Evolutionary conservation across 176 grass and related monocot genomes (phyloP), one percentile per base, ranked within the genome.

Genomic region (Oryza australiensis): DNA sequence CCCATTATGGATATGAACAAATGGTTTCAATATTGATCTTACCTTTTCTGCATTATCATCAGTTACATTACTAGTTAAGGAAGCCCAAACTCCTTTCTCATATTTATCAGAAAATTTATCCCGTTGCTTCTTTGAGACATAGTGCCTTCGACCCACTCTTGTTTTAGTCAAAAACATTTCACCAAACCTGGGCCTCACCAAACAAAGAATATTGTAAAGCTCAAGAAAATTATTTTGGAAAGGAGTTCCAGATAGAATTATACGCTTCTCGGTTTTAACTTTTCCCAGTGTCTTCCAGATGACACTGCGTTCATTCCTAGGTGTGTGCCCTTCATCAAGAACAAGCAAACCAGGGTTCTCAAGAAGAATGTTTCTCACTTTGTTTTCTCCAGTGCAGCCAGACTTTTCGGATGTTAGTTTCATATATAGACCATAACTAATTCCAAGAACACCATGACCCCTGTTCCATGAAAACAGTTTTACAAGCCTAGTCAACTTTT

Each of bases 181-280:
- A 65, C 88, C 90, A 80, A 98, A 98, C 64, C 90, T 88, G 15
- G 92, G 95, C 53, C 92, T 86, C 64, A 94, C 95, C 53, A 98
- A 77, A 80, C 88, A 93, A 73, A 98, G 84, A 71, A 94, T 98
- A 86, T 98, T 98, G 69, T 93, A 98, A 45, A 94, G 88, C 90
- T 98, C 95, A 63, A 83, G 76, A 84, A 98, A 94, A 80, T 98
- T 94, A 78, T 98, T 95, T 78, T 98, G 95, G 72, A 98, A 95
- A 49, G 90, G 90, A 68, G 95, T 98, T 71, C 95, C 95, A n/a
- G 95, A 98, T 80, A 98, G 90, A 85, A 98, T 93, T 76, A 98
- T 91, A 27, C 92, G 83, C 72, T 88, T 91, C 64, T 93, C 90
- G 3, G 92, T 87, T 83, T 94, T 94, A 41, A 95, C 88, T 33